Evolutionary conservation across 768 basidiomycete species (phyloP).

Genomic region (Tephrocybe sp.): DNA sequence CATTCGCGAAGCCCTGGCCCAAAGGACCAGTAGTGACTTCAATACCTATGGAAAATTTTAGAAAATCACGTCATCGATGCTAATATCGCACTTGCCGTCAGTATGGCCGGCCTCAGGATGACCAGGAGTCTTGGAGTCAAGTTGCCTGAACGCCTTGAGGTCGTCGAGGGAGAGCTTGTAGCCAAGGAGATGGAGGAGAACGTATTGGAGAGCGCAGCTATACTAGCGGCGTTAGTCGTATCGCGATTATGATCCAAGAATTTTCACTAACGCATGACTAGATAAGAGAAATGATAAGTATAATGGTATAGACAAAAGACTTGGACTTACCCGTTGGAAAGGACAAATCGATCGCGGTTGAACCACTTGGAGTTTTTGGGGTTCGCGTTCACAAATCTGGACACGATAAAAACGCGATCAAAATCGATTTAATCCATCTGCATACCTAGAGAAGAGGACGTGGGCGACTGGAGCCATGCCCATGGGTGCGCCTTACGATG

Average conservation of each 20-base stretch:
- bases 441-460: constrained; percentile 74
- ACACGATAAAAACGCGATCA: constrained; percentile 1
- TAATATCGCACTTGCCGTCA: constrained; percentile 32
- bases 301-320: background rate
- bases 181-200: constrained; percentile 86
- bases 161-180: constrained; percentile 93
- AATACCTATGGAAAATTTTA: constrained; percentile 43
- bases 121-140: constrained; percentile 88
- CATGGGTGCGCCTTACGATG: constrained; percentile 80
- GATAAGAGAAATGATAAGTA: constrained; percentile 15
- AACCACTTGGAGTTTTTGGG: constrained; percentile 91
- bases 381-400: constrained; percentile 84
- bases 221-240: background rate
- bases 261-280: constrained; percentile 71
- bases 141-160: constrained; percentile 89
- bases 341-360: constrained; percentile 95
- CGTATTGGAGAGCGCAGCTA: constrained; percentile 93
- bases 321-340: constrained; percentile 83
- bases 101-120: constrained; percentile 80
- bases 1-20: constrained; percentile 93
- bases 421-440: background rate
- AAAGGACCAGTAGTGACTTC: constrained; percentile 97
- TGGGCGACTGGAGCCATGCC: constrained; percentile 88
- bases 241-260: background rate
- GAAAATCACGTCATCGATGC: constrained; percentile 1